Conservation (phyloP, 768 basidiomycete genomes). For the Suillus placidus region DNA sequence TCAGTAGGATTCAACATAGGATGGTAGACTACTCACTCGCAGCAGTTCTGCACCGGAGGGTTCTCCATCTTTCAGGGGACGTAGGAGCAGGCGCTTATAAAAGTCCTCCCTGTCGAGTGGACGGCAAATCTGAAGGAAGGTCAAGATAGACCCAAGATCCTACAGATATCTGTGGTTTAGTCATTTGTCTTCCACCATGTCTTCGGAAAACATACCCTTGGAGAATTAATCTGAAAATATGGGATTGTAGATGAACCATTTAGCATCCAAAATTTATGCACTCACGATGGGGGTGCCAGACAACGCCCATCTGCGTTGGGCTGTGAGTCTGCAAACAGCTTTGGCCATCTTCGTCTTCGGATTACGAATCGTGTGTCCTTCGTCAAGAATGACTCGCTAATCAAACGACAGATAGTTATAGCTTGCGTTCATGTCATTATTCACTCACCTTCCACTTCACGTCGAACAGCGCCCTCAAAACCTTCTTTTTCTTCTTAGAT, state of each 20-base stretch:
- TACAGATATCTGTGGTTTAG: slow-evolving; percentile 29
- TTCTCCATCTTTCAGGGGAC: slow-evolving; percentile 74
- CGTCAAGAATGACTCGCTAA: slow-evolving; percentile 81
- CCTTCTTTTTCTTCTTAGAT: slow-evolving; percentile 60
- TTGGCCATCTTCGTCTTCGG: slow-evolving; percentile 82
- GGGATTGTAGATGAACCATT: slow-evolving; percentile 1
- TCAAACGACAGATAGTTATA: not conserved
- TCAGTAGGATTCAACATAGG: not conserved
- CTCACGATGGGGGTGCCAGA: slow-evolving; percentile 90
- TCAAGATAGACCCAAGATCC: slow-evolving; percentile 87
- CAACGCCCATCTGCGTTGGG: slow-evolving; percentile 78
- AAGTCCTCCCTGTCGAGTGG: slow-evolving; percentile 85
- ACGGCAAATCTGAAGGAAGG: slow-evolving; percentile 82
- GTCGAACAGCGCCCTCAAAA: slow-evolving; percentile 58
- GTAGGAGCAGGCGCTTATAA: slow-evolving; percentile 76
- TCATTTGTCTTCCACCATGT: not conserved
- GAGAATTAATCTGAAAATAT: slow-evolving; percentile 70
- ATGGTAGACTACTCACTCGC: slow-evolving; percentile 46
- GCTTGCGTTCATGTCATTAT: not conserved
- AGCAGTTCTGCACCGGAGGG: slow-evolving; percentile 70
- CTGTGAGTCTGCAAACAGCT: slow-evolving; percentile 62
- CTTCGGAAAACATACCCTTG: slow-evolving; percentile 46
- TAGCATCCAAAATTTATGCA: slow-evolving; percentile 13
- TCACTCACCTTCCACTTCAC: slow-evolving; percentile 78
- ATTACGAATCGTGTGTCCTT: slow-evolving; percentile 88